Conservation (phyloP, 78 protist species). For the Dictyostelium purpureum region DNA sequence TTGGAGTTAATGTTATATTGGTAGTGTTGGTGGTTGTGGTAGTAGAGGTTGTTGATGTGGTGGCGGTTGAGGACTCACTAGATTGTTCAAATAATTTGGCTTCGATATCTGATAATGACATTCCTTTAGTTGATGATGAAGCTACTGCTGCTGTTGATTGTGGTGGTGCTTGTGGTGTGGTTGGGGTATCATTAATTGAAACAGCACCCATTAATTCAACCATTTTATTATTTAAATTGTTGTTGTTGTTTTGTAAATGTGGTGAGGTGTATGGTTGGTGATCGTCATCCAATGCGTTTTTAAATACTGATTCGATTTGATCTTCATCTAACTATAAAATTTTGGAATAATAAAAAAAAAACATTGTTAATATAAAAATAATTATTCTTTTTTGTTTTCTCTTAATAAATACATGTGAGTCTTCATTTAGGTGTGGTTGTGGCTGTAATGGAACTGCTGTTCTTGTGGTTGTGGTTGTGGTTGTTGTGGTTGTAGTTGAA, state of each 20-base stretch:
- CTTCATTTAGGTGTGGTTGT: neutral
- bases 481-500: neutral
- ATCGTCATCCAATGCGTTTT: conserved; percentile 93
- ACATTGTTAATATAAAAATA: neutral
- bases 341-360: no score
- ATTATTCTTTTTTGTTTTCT: neutral
- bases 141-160: conserved; percentile 97
- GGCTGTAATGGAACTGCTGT: neutral
- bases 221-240: conserved; percentile 81
- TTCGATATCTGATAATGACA: conserved; percentile 88
- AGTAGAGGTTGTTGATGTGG: conserved; percentile 2
- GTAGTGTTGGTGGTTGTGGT: neutral
- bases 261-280: no score
- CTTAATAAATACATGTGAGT: no score
- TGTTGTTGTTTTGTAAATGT: no score
- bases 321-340: conserved; percentile 88
- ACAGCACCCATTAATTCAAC: conserved; percentile 93
- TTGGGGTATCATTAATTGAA: conserved; percentile 96
- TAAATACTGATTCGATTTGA: conserved; percentile 88
- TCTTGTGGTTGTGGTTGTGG: conserved; percentile 5
- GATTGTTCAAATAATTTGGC: conserved; percentile 15
- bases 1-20: neutral
- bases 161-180: conserved; percentile 99
- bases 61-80: neutral
- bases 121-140: conserved; percentile 90